Evolutionary conservation across 83 land plant species (phyloP).

Genomic region (Picea abies): DNA sequence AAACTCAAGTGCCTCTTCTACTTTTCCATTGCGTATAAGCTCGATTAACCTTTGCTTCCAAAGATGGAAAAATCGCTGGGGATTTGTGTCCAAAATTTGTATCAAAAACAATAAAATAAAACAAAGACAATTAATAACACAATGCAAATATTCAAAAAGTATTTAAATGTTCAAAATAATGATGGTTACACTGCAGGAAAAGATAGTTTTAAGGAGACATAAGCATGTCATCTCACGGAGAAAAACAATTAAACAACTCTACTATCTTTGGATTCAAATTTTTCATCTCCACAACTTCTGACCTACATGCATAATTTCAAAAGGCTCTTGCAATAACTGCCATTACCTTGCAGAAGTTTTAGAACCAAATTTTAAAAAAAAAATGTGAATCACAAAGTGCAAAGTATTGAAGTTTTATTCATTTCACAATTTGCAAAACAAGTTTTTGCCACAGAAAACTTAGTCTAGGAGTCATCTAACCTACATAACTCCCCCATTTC

Average conservation of each 20-base stretch:
- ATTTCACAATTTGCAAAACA: neutral
- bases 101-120: neutral
- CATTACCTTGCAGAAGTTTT: neutral
- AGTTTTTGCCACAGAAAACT: neutral
- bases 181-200: neutral
- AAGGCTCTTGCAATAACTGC: neutral
- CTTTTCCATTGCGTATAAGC: slow-evolving; percentile 82
- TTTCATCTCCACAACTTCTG: neutral
- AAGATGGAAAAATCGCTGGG: slow-evolving; percentile 95
- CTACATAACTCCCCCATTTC: neutral
- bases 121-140: neutral
- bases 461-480: neutral
- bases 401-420: neutral
- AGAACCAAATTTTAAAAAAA: neutral
- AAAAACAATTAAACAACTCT: neutral
- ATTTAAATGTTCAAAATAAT: neutral
- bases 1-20: slow-evolving; percentile 95
- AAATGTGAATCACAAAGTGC: neutral
- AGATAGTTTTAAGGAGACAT: neutral
- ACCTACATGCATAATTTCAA: neutral
- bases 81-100: slow-evolving; percentile 99
- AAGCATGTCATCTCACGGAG: neutral
- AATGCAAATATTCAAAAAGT: neutral
- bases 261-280: neutral
- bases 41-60: slow-evolving; percentile 97